A percentile compares a stretch with the other conserved stretches of the same genome.
phyloP scores from a whole-genome alignment of 371 early-diverging fungal species.

The Thermomucor indicae-seudaticae region DNA sequence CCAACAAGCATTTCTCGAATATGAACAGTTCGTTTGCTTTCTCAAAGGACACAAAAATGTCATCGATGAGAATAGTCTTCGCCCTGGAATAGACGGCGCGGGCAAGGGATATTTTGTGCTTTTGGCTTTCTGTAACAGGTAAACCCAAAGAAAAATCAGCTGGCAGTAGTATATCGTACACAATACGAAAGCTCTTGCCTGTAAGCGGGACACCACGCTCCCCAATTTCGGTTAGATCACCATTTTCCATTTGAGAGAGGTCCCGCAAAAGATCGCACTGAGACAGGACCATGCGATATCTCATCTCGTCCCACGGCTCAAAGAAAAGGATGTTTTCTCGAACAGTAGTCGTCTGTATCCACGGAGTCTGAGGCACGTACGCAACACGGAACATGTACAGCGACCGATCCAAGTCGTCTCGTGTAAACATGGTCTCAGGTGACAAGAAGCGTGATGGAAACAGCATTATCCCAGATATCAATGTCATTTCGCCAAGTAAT shows the following conservation, averaged over 20 bases:
- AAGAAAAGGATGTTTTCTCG: constrained; percentile 86
- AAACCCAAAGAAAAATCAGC: constrained; percentile 20
- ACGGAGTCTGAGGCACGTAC: constrained; percentile 75
- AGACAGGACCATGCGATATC: constrained; percentile 64
- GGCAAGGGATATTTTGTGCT: constrained; percentile 70
- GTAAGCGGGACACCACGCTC: constrained; percentile 24
- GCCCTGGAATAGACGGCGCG: constrained; percentile 69
- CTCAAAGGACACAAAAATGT: constrained; percentile 60
- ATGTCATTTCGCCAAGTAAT: constrained; percentile 61
- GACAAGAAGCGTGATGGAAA: constrained; percentile 35
- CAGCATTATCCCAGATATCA: constrained; percentile 31
- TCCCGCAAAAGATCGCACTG: constrained; percentile 72
- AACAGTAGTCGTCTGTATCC: constrained; percentile 77
- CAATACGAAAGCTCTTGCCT: constrained; percentile 52
- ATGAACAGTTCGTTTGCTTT: constrained; percentile 63
- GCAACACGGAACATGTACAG: constrained; percentile 43
- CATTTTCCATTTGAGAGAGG: constrained; percentile 67
- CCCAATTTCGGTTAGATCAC: constrained; percentile 85
- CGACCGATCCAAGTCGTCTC: constrained; percentile 9
- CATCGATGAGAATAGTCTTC: constrained; percentile 66
- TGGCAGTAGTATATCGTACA: background rate
- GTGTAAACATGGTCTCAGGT: constrained; percentile 9
- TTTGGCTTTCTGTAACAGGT: constrained; percentile 59
- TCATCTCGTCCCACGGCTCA: constrained; percentile 53
- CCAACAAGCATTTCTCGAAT: constrained; percentile 58